Evolutionary conservation across 257 asterid genomes (phyloP).

Genomic region (Dorcoceras hygrometricum): DNA sequence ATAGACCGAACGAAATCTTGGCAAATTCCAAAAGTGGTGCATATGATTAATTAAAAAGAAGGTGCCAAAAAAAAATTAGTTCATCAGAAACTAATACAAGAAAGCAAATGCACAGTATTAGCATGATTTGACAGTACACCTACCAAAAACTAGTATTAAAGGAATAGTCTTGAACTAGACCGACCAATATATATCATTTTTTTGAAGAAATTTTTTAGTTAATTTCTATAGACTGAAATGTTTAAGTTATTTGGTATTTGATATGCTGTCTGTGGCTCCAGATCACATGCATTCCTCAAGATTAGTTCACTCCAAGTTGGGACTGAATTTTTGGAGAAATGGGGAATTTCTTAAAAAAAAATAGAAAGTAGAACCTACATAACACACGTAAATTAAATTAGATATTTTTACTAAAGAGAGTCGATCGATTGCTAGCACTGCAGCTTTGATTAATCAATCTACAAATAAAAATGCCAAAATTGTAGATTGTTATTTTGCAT

Average conservation of each 20-base stretch:
- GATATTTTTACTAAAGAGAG: too few species aligned
- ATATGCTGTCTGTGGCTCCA: not conserved
- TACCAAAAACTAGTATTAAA: not conserved
- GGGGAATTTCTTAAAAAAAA: too few species aligned
- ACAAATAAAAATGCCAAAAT: too few species aligned
- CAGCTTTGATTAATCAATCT: too few species aligned
- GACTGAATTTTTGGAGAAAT: too few species aligned
- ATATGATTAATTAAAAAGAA: constrained; percentile 1
- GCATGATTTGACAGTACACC: constrained; percentile 37
- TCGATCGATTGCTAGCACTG: too few species aligned
- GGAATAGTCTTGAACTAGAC: not conserved
- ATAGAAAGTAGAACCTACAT: too few species aligned
- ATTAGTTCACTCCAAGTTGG: not conserved
- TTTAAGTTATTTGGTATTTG: not conserved
- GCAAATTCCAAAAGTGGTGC: constrained; percentile 34
- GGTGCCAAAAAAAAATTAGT: constrained; percentile 4
- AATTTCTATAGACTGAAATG: too few species aligned
- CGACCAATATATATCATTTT: not conserved
- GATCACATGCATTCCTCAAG: not conserved
- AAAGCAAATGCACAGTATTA: constrained; percentile 30
- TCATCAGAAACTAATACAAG: not conserved
- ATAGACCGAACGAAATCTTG: constrained; percentile 41
- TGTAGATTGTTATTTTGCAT: too few species aligned
- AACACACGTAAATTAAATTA: too few species aligned
- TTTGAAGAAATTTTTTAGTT: not conserved